Conservation (phyloP, 495 filamentous ascomycete species). For the Trypethelium eluteriae region DNA sequence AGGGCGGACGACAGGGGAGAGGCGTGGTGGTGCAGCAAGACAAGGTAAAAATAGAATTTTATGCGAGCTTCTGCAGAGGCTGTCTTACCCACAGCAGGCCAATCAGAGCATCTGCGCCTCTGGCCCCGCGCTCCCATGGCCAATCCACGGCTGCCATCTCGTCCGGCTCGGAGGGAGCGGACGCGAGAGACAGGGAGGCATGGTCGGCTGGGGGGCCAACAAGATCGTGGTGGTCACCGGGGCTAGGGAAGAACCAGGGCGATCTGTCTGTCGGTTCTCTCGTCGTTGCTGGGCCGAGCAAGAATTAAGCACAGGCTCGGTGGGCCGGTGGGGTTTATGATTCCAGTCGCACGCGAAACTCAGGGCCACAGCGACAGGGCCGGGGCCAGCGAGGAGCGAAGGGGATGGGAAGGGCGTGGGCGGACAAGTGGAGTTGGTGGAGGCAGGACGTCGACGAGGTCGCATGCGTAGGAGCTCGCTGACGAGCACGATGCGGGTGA, state of each 20-base stretch:
- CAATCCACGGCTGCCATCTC: slow-evolving; percentile 8
- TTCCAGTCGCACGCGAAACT: neutral
- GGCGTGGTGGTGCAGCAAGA: neutral
- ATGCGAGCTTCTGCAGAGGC: slow-evolving; percentile 11
- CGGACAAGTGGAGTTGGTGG: slow-evolving; percentile 9
- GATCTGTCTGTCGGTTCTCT: neutral
- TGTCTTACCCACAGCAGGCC: slow-evolving; percentile 9
- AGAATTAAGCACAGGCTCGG: neutral
- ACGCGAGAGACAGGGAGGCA: slow-evolving; percentile 6
- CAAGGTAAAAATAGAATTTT: neutral
- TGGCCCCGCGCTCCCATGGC: neutral
- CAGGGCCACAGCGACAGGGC: slow-evolving; percentile 1
- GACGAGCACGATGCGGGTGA: neutral
- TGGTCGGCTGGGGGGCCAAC: neutral
- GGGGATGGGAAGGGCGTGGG: neutral
- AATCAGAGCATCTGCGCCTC: slow-evolving; percentile 7
- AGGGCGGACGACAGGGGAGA: neutral
- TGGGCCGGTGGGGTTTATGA: neutral
- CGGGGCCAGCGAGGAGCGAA: neutral
- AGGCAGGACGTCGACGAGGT: neutral
- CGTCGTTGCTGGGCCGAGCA: neutral
- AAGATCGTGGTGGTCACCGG: slow-evolving; percentile 4
- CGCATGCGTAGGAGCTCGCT: neutral
- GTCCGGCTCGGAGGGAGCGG: neutral
- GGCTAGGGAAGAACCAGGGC: neutral